Evolutionary conservation across 495 filamentous ascomycete genomes (phyloP), one percentile per base, ranked within the genome.

Genomic region (Delitschia confertaspora): DNA sequence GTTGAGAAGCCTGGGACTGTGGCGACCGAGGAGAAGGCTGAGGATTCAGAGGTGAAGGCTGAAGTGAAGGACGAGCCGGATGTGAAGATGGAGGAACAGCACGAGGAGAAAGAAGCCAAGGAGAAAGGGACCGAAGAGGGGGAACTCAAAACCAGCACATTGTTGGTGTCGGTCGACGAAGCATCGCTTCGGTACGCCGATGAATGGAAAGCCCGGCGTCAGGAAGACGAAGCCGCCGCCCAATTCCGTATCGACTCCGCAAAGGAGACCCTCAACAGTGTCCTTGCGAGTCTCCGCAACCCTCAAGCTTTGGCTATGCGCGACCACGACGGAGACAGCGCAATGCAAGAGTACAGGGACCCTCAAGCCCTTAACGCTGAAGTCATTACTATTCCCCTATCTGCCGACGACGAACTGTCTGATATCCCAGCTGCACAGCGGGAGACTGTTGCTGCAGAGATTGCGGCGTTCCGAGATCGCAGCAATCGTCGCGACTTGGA

Each of bases 391-490:
- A 95, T 95, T 47, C 82, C 85, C 3, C 74, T 94, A 25, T 83
- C 84, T 6, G 74, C 80, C 19, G 91, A 99, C 53, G 91, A 99
- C 59, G 91, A 99, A 55, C 70, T 99, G 21, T 82, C 85, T 29
- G 93, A 99, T 56, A 94, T 99, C 42, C 91, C 91, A 2, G 80
- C 84, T 8, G 91, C 95, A 56, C 89, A 89, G 88, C 80, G 91
- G n/a, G 91, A 89, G 56, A 94, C 82, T 6, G 89, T 99, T 18
- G 86, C 91, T 6, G 82, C 82, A 47, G 93, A 99, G 54, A 99
- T 99, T 50, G 75, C 84, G 6, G 83, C 87, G 7, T 99, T 99
- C 69, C 74, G 91, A 53, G 88, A 96, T 42, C 71, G 89, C 27
- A 94, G 88, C 53, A 91, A 79, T 42, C 72, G 79, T 30, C 72